Base-by-base conservation (phyloP, 2,329 filamentous ascomycete genomes). In the Hypoxylon sp. region DNA sequence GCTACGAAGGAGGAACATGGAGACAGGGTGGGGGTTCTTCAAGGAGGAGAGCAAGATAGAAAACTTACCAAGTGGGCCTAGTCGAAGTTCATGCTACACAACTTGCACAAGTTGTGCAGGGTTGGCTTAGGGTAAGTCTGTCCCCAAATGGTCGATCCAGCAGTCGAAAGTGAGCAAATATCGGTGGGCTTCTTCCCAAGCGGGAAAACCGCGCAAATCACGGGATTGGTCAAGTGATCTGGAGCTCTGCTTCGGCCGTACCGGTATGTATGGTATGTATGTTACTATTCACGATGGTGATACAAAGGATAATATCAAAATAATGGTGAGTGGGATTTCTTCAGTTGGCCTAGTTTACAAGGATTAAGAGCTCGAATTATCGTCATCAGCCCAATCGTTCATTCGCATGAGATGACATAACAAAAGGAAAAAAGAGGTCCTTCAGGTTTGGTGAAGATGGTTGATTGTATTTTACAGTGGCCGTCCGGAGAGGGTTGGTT, bases 401-500 rank as follows among this genome's bases (percentile, higher is more conserved):
- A 46, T 63, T 50, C 50, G 22, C 44, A 39, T 46, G 52, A n/a
- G 22, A 31, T 6, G 6, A 59, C 22, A 31, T 6, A 2, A 59
- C 22, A 59, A 56, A 56, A 53, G 37, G 35, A 39, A 55, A 53
- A 24, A 61, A 57, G 19, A 37, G 22, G 57, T 48, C 22, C 47
- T 31, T 54, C 14, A 13, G 53, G 31, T 67, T 67, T 57, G 62
- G 59, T 73, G 56, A 72, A 71, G 70, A 73, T 69, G 71, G 70
- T 70, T 70, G 57, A 48, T 72, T 70, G 66, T 72, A 72, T 72
- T 73, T 72, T 73, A 73, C 71, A 73, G 37, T 53, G 68, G 71
- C 66, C 63, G 59, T 55, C 64, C 65, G 46, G 31, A 52, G 31
- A 52, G 60, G 59, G 51, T 65, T 65, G 65, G 47, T 42, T 54